Evolutionary conservation across 768 basidiomycete genomes (phyloP).

Genomic region (Xanthoconium stramineum): DNA sequence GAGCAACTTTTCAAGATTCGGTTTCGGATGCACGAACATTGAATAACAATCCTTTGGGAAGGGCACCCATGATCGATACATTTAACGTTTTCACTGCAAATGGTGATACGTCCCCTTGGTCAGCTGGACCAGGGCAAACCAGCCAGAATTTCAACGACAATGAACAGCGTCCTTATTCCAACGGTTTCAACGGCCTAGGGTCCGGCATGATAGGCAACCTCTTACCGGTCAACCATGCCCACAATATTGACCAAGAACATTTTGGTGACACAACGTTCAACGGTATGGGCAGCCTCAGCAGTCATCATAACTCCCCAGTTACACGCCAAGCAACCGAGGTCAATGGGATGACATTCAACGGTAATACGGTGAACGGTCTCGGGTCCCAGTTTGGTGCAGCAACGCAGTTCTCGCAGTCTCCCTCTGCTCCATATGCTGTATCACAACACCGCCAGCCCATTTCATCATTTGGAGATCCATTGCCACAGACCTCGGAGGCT

Average conservation of each 20-base stretch:
- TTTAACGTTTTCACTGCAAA: conserved; percentile 36
- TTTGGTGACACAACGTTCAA: conserved; percentile 23
- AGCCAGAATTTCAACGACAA: conserved; percentile 18
- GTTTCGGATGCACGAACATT: conserved; percentile 39
- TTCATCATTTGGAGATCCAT: conserved; percentile 24
- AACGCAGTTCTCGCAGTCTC: conserved; percentile 20
- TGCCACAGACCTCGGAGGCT: conserved; percentile 15
- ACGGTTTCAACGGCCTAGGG: conserved; percentile 22
- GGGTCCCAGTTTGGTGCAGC: conserved; percentile 20
- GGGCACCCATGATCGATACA: conserved; percentile 37
- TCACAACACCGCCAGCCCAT: conserved; percentile 20
- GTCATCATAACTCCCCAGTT: conserved; percentile 23
- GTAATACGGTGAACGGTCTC: conserved; percentile 14
- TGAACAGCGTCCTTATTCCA: conserved; percentile 24
- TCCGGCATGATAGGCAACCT: conserved; percentile 17
- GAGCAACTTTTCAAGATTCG: conserved; percentile 40
- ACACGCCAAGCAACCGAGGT: conserved; percentile 22
- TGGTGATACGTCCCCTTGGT: conserved; percentile 34
- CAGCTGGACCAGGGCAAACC: conserved; percentile 24
- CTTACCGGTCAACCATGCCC: conserved; percentile 20
- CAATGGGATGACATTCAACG: conserved; percentile 24
- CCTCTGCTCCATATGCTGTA: conserved; percentile 17
- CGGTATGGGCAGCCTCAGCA: conserved; percentile 19
- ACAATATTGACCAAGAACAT: conserved; percentile 26
- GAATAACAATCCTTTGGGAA: conserved; percentile 31